Evolutionary conservation across 805 yeast species (phyloP).

Genomic region (Candida ortonii): DNA sequence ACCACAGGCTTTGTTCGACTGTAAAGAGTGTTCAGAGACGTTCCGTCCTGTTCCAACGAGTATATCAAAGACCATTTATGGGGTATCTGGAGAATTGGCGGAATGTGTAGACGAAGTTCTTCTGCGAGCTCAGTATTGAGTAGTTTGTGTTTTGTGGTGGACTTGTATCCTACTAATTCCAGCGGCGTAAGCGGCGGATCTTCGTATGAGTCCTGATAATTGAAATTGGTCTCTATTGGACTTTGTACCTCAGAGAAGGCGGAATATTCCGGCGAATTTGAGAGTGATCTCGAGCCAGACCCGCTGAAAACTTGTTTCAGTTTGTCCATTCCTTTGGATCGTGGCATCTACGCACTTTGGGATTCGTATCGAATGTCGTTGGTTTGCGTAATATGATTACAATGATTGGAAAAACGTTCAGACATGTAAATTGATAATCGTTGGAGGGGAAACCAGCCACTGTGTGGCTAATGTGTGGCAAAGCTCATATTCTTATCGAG

Average conservation of each 20-base stretch:
- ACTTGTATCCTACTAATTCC: conserved; percentile 56
- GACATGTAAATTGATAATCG: no score
- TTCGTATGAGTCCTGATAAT: conserved; percentile 13
- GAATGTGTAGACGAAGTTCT: conserved; percentile 69
- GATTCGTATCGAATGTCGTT: no score
- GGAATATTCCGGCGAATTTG: conserved; percentile 12
- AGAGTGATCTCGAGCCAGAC: conserved; percentile 13
- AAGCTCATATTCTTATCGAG: no score
- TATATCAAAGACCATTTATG: conserved; percentile 77
- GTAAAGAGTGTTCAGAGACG: conserved; percentile 79
- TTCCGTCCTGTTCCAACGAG: conserved; percentile 90
- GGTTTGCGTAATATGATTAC: no score
- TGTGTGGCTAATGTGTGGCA: no score
- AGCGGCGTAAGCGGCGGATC: conserved; percentile 55
- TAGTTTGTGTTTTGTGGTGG: conserved; percentile 55
- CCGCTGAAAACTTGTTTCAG: conserved; percentile 18
- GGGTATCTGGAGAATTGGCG: conserved; percentile 73
- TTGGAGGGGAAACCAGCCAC: no score
- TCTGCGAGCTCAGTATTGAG: conserved; percentile 60
- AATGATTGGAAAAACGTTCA: no score
- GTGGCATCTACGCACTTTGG: no score
- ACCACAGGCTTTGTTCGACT: conserved; percentile 46
- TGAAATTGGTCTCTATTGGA: conserved; percentile 1
- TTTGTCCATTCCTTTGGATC: conserved; percentile 11
- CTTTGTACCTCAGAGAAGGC: neutral